Evolutionary conservation across 805 yeast species (phyloP), one percentile per base, ranked within the genome.

Genomic region (Metschnikowia rubicola): DNA sequence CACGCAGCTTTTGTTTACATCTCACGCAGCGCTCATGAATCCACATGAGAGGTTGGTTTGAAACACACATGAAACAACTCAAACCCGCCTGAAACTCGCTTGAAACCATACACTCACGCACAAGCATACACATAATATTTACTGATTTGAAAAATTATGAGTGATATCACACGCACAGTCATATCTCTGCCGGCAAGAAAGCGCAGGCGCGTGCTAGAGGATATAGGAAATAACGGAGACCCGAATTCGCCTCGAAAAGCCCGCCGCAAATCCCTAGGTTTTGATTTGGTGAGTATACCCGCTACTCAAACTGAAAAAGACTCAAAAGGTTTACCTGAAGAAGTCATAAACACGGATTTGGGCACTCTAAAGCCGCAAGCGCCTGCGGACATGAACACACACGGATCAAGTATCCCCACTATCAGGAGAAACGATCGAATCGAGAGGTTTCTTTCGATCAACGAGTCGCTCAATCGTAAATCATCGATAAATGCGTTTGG

Each of bases 181-280:
- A 44, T 41, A 30, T 11, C 38, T 12, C 44, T 26, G 44, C 44
- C 49, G 13, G 38, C 43, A 12, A 30, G 32, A 19, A 52, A 48
- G 34, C 54, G 54, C 38, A 47, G 59, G 47, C 55, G 63, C 29
- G 57, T 56, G 10, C 53, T 61, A 8, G 48, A 52, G 19, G 62
- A 61, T 15, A 51, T 57, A 29, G 36, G 32, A 30, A 38, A 44
- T 41, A 13, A 19, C 19, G 33, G 47, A 35, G 35, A 47, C 44
- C 38, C 48, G 49, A 37, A 41, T 54, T 28, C 52, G 48, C 12
- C 50, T 52, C n/a, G 49, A 47, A 21, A 57, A 59, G 13, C 44
- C 51, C 54, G 54, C 38, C 43, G 59, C 35, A 51, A 53, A 21
- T 53, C 59, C 6, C 44, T 59, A n/a, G 61, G 58, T 8, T 56